Base-by-base conservation (phyloP, 768 basidiomycete genomes). In the Rhodotorula graminis region DNA sequence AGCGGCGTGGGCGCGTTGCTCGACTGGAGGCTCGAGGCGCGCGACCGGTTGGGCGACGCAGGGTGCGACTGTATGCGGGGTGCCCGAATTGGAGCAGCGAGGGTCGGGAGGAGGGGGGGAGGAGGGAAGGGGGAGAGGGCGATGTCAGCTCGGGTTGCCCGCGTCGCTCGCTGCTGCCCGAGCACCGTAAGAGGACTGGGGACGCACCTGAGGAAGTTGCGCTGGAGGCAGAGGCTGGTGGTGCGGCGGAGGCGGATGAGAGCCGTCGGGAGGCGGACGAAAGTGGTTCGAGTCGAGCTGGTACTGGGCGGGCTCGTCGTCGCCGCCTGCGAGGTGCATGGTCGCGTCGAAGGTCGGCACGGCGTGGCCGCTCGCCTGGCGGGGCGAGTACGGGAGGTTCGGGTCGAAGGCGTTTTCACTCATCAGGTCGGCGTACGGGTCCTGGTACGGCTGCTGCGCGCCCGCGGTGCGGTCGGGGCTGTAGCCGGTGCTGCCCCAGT, bases 331-430 rank as follows among this genome's bases (percentile, higher is more conserved):
- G 67, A 70, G 65, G 12, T 46, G 44, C 58, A 74, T 44, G 50
- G 25, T 25, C 63, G 68, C 29, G 46, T 74, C 69, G 59, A 74
- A 67, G 44, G 66, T 69, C 47, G 68, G 55, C 3, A 66, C 69
- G 6, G 37, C 64, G 53, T 55, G 61, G n/a, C 50, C 21, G 52
- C 27, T 25, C 16, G 21, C 25, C 46, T 11, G 46, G 31, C 11
- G 57, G 12, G 16, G 46, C 21, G 21, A 18, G 27, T 29, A 31
- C 15, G 33, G 44, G 25, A 29, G 29, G 46, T 49, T 57, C 66
- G 10, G 66, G 58, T 7, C 40, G 37, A 61, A 74, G 47, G 19
- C 44, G 37, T 40, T 56, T 52, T 68, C 73, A 23, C 37, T 59
- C 58, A 61, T 16, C 31, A 69, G 50, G 55, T 56, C 66, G 21